These are phyloP conservation scores for Candida tallmaniae DNA, from an alignment of 805 yeast species.

Conservation along the genomic window DNA sequence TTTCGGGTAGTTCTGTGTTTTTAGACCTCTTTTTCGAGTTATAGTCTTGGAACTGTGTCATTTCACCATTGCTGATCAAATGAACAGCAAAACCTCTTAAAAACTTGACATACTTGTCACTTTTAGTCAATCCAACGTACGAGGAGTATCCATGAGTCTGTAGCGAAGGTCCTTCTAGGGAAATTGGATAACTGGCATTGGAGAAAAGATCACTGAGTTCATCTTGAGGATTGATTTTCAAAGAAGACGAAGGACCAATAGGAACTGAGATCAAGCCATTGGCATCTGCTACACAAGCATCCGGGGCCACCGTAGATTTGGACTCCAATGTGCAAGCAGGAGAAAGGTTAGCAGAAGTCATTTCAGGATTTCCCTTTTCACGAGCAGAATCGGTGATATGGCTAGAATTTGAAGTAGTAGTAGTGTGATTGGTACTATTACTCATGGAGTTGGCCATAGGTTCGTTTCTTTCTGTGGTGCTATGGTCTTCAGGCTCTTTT, in stretches of 20 bases:
- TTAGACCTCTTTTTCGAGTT: conserved; percentile 7
- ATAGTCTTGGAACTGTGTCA: conserved; percentile 24
- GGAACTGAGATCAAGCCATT: conserved; percentile 25
- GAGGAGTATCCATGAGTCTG: conserved; percentile 39
- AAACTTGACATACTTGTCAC: conserved; percentile 35
- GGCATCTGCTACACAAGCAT: too few species aligned
- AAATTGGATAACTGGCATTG: conserved; percentile 30
- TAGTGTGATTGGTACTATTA: background rate
- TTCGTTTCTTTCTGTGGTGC: too few species aligned
- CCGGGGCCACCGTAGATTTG: background rate
- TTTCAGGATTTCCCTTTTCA: too few species aligned
- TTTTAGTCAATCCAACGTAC: conserved; percentile 35
- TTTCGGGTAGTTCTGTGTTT: conserved; percentile 1
- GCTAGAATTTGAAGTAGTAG: background rate
- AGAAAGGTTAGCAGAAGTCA: too few species aligned
- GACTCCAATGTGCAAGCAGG: too few species aligned
- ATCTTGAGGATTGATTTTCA: conserved; percentile 31
- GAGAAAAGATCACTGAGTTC: conserved; percentile 25
- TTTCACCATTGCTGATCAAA: conserved; percentile 30
- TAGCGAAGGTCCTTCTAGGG: conserved; percentile 34
- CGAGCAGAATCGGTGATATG: background rate
- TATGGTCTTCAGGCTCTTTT: too few species aligned
- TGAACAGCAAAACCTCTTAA: conserved; percentile 31
- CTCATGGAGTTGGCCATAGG: too few species aligned
- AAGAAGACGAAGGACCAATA: conserved; percentile 31